Conservation (phyloP, 331 rosid species). For the Quercus phellos region DNA sequence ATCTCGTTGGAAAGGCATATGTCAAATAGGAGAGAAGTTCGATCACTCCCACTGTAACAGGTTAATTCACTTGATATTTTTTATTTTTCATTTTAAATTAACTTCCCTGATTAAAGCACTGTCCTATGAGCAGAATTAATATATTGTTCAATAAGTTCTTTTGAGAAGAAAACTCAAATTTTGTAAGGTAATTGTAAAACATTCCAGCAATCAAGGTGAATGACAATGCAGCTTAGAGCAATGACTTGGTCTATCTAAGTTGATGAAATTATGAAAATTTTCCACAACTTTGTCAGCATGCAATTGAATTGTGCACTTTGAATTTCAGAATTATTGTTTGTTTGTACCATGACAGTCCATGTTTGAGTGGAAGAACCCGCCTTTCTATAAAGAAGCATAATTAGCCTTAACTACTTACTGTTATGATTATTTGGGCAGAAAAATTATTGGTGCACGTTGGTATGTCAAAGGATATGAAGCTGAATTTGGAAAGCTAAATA, state of each 20-base stretch:
- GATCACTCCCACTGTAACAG: constrained; percentile 43
- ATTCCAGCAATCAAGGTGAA: background rate
- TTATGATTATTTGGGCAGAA: constrained; percentile 33
- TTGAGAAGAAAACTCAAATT: background rate
- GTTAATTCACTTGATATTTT: constrained; percentile 17
- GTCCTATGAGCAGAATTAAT: background rate
- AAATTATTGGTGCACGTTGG: constrained; percentile 70
- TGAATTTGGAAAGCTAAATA: constrained; percentile 50
- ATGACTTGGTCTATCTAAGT: background rate
- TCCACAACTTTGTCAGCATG: background rate
- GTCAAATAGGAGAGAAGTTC: constrained; percentile 50
- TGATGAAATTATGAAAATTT: background rate
- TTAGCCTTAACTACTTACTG: background rate
- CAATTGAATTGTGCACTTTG: background rate
- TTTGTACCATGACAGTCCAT: background rate
- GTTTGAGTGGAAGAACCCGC: background rate
- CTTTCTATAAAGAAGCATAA: background rate
- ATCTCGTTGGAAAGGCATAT: constrained; percentile 48
- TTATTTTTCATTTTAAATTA: background rate
- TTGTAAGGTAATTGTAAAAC: background rate
- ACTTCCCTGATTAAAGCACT: no score
- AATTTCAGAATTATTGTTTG: background rate
- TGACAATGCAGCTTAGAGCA: background rate
- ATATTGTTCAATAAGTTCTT: background rate
- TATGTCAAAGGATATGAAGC: constrained; percentile 64